Evolutionary conservation across 2,329 filamentous ascomycete genomes (phyloP).

Genomic region (Fusarium ramigenum): DNA sequence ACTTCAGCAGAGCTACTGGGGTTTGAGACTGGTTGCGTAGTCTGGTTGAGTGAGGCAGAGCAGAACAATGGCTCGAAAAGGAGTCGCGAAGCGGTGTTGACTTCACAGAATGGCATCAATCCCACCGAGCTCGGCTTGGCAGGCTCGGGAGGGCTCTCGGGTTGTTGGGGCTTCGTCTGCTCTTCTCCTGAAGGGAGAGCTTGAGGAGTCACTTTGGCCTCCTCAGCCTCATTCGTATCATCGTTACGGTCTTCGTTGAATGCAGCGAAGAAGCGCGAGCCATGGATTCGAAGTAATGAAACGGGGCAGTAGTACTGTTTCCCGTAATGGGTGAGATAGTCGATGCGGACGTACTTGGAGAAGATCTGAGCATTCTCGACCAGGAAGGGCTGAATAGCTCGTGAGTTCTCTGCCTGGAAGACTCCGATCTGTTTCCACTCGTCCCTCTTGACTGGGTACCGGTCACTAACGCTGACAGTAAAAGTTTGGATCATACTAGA

Average conservation of each 20-base stretch:
- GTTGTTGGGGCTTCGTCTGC: neutral
- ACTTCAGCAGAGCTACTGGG: slow-evolving; percentile 2
- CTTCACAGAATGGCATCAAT: slow-evolving; percentile 14
- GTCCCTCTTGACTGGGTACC: slow-evolving; percentile 90
- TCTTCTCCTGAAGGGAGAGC: slow-evolving; percentile 13
- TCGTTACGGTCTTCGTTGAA: slow-evolving; percentile 81
- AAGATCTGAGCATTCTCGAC: slow-evolving; percentile 96
- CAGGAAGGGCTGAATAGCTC: slow-evolving; percentile 93
- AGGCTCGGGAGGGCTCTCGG: neutral
- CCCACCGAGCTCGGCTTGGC: neutral
- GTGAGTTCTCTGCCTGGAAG: slow-evolving; percentile 90
- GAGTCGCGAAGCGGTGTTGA: neutral
- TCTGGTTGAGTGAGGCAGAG: slow-evolving; percentile 8
- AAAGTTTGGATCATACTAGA: slow-evolving; percentile 95
- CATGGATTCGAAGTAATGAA: slow-evolving; percentile 89
- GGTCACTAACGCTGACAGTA: slow-evolving; percentile 89
- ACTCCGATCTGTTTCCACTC: slow-evolving; percentile 90
- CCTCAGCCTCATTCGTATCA: slow-evolving; percentile 56
- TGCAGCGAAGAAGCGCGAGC: slow-evolving; percentile 95
- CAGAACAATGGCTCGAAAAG: slow-evolving; percentile 25
- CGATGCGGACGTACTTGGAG: slow-evolving; percentile 91
- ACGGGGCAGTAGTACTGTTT: slow-evolving; percentile 97
- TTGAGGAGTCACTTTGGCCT: slow-evolving; percentile 13
- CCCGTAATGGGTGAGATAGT: slow-evolving; percentile 92
- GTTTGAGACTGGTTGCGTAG: neutral